Evolutionary conservation across 83 land plant species (phyloP).

Genomic region (Larix sibirica): DNA sequence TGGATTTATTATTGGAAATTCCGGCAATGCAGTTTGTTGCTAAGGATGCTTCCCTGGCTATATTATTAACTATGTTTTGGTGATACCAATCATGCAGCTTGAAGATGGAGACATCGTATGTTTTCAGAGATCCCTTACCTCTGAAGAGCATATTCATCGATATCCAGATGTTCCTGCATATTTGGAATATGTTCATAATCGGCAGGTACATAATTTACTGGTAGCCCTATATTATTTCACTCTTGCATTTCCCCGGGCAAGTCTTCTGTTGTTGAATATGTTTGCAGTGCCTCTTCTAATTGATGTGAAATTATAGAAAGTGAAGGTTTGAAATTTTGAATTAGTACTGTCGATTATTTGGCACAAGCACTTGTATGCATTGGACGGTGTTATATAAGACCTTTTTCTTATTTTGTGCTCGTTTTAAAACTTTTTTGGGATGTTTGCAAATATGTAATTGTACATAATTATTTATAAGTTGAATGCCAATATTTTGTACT

Average conservation of each 20-base stretch:
- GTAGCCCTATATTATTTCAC: too few relatives aligned
- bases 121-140: slow-evolving; percentile 68
- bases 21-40: too few relatives aligned
- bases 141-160: slow-evolving; percentile 55
- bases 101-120: slow-evolving; percentile 98
- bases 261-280: too few relatives aligned
- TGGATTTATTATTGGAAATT: too few relatives aligned
- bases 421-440: too few relatives aligned
- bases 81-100: slow-evolving; percentile 46
- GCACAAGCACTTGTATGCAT: neutral
- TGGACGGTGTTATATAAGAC: too few relatives aligned
- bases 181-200: slow-evolving; percentile 91
- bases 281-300: neutral
- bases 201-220: slow-evolving; percentile 61
- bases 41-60: neutral
- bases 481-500: too few relatives aligned
- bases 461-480: too few relatives aligned
- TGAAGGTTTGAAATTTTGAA: too few relatives aligned
- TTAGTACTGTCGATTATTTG: neutral
- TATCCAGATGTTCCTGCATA: slow-evolving; percentile 94
- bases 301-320: neutral
- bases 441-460: too few relatives aligned
- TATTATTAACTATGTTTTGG: neutral
- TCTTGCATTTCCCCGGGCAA: too few relatives aligned
- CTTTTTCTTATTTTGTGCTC: too few relatives aligned